Conservation (phyloP, 164 flowering plant species). For the Vitis cinerea region DNA sequence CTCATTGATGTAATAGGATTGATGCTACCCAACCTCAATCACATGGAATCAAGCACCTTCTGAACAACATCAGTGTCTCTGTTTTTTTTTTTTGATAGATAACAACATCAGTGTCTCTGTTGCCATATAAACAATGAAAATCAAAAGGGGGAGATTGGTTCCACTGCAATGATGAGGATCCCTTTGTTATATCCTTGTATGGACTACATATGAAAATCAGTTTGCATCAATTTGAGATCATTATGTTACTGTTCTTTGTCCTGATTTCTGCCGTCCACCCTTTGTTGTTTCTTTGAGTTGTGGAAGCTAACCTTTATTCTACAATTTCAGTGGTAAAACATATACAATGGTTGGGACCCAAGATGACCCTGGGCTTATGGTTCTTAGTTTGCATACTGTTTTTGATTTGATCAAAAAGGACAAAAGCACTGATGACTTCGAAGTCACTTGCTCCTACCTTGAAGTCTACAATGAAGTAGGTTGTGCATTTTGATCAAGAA, state of each 20-base stretch:
- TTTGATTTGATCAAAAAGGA: conserved; percentile 71
- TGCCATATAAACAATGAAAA: too few species aligned
- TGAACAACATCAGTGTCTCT: too few species aligned
- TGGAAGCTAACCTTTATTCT: conserved; percentile 1
- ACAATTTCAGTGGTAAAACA: conserved; percentile 74
- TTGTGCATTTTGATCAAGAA: conserved; percentile 11
- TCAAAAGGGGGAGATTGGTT: too few species aligned
- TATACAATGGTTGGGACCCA: conserved; percentile 89
- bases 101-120: too few species aligned
- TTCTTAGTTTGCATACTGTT: conserved; percentile 78
- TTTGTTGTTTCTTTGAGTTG: neutral
- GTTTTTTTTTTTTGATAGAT: too few species aligned
- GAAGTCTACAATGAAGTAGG: conserved; percentile 96
- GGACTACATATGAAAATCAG: neutral
- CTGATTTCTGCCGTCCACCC: neutral
- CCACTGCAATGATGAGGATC: neutral
- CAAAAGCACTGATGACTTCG: conserved; percentile 63
- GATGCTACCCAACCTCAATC: too few species aligned
- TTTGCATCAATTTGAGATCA: neutral
- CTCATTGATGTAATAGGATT: too few species aligned
- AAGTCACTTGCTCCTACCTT: conserved; percentile 88
- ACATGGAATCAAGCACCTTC: too few species aligned
- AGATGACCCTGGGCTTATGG: conserved; percentile 90
- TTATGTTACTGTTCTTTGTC: neutral
- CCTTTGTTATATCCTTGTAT: neutral